phyloP scores from a whole-genome alignment of 2,329 filamentous ascomycete genomes.

The Fusarium redolens region DNA sequence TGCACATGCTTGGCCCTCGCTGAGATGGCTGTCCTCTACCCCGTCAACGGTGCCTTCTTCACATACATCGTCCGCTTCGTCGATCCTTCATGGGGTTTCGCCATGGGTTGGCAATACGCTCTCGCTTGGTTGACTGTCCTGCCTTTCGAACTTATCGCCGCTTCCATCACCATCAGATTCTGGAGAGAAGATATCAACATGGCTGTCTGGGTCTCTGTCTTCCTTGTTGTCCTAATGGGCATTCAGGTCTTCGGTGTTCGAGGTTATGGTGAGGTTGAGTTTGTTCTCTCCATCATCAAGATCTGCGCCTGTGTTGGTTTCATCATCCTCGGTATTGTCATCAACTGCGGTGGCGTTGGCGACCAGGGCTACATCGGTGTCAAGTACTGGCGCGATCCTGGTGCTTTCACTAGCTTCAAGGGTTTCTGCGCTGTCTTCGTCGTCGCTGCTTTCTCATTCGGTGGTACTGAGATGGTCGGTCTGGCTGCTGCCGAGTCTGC shows the following conservation, averaged over 20 bases:
- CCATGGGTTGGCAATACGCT: slow-evolving; percentile 96
- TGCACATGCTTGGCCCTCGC: slow-evolving; percentile 87
- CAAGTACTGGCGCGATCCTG: slow-evolving; percentile 80
- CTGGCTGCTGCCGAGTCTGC: slow-evolving; percentile 81
- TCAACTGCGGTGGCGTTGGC: slow-evolving; percentile 84
- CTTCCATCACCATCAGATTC: slow-evolving; percentile 83
- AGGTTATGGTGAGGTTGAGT: slow-evolving; percentile 91
- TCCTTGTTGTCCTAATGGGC: slow-evolving; percentile 77
- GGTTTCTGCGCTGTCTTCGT: slow-evolving; percentile 82
- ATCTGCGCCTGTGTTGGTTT: slow-evolving; percentile 71
- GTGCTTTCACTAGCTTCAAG: slow-evolving; percentile 86
- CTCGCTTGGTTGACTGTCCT: slow-evolving; percentile 88
- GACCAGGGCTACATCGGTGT: slow-evolving; percentile 82
- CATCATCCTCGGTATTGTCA: slow-evolving; percentile 84
- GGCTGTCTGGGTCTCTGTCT: slow-evolving; percentile 84
- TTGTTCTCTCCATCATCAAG: slow-evolving; percentile 87
- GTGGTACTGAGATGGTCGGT: slow-evolving; percentile 80
- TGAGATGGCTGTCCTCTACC: slow-evolving; percentile 90
- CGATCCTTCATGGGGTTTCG: slow-evolving; percentile 93
- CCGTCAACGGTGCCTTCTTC: slow-evolving; percentile 91
- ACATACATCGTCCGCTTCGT: slow-evolving; percentile 92
- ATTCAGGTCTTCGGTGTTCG: slow-evolving; percentile 92
- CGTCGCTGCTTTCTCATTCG: slow-evolving; percentile 78
- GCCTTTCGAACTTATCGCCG: slow-evolving; percentile 87
- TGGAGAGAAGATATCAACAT: slow-evolving; percentile 76